Evolutionary conservation across 257 asterid species (phyloP), one percentile per base, ranked within the genome.

Genomic region (Leptodermis oblonga): DNA sequence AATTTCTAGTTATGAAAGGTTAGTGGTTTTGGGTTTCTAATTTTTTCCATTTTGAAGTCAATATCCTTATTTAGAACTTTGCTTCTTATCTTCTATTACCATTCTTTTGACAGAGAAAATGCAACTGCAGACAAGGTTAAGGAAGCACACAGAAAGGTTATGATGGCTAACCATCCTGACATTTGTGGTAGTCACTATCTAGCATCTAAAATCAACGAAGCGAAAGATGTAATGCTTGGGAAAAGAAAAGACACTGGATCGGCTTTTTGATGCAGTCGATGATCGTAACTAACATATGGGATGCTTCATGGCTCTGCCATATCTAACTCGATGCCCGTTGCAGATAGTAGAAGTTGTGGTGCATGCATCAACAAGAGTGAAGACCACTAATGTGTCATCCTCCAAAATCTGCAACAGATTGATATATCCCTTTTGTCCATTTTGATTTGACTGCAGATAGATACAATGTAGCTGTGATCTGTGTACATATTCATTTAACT

Each of bases 171-270:
- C 60, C 81, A 77, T 72, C 81, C 81, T 22, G 81, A 77, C 46
- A 77, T 77, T 11, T 77, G 81, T 56, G 82, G 82, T 45, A 78
- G 82, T 61, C 82, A 73, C 59, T 78, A 73, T 70, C 79, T 78
- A 46, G 82, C 82, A 37, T 78, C 82, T 26, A 78, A 73, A 58
- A 73, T 73, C 62, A 73, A 73, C 18, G 77, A 73, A 73, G 77
- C 77, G n/a, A 75, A 79, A 68, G 83, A 74, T 20, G 64, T 79
- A 18, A 76, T 79, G 67, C 80, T 79, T 31, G 72, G 80, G 42
- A 79, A 79, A 59, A 52, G 43, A 59, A 67, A 65, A 20, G 62
- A 15, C 69, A 62, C 65, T 17, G 80, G 74, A n/a, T 79, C 80
- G 33, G 77, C 83, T 51, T 79, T 79, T 69, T 79, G 59, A 75